Percentiles rank a stretch among this genome's conserved stretches.
Evolutionary conservation across 2,329 filamentous ascomycete species (phyloP).

Genomic region (Pseudogymnoascus sp.): DNA sequence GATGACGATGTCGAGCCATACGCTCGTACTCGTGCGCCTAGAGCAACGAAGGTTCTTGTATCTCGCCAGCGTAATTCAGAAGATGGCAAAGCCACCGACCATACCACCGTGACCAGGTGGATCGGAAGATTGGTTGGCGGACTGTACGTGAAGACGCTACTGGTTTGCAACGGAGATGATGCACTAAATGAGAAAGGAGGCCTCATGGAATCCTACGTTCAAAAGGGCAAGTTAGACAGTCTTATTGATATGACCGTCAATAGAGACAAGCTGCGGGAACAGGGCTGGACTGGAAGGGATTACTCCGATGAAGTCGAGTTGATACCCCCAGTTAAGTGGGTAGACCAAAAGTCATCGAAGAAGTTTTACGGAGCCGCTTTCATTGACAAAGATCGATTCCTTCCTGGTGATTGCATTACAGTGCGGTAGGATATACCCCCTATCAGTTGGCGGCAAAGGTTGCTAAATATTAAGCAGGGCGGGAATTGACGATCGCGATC

Average conservation of each 20-base stretch:
- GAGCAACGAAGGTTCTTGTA: background rate
- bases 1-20: background rate
- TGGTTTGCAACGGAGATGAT: slow-evolving; percentile 5
- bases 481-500: background rate
- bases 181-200: slow-evolving; percentile 6
- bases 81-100: background rate
- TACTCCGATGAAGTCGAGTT: background rate
- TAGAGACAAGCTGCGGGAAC: slow-evolving; percentile 5
- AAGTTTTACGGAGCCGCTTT: background rate
- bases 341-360: background rate
- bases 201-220: background rate
- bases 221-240: background rate
- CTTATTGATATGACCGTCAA: slow-evolving; percentile 9
- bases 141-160: slow-evolving; percentile 8
- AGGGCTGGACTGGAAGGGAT: background rate
- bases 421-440: background rate
- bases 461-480: background rate
- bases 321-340: background rate
- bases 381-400: background rate
- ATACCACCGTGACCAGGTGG: slow-evolving; percentile 8
- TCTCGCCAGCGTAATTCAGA: background rate
- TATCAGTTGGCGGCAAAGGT: background rate
- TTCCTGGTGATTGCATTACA: background rate
- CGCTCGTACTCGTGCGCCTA: background rate
- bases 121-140: slow-evolving; percentile 7